Conservation (phyloP, 202 grass and related monocot species). For the Digitaria exilis region DNA sequence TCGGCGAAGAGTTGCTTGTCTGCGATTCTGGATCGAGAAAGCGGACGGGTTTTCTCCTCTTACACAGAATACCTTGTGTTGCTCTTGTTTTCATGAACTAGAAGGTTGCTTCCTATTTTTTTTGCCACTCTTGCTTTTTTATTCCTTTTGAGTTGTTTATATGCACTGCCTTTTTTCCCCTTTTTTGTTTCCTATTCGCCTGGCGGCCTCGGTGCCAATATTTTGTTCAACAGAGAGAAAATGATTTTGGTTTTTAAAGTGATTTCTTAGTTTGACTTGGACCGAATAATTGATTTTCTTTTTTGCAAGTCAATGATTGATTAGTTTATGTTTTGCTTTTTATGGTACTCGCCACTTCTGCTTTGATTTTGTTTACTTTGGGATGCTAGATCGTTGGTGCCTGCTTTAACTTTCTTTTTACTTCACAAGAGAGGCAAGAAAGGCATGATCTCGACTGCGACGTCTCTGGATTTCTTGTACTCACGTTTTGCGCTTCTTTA, state of each 20-base stretch:
- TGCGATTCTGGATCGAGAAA: background rate
- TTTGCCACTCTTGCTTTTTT: background rate
- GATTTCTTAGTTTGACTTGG: conserved; percentile 17
- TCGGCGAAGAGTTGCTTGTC: background rate
- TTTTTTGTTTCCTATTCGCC: background rate
- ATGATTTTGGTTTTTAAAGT: background rate
- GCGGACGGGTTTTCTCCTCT: background rate
- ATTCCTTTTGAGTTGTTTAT: background rate
- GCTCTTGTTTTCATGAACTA: background rate
- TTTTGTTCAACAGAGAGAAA: background rate
- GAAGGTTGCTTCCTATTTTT: background rate
- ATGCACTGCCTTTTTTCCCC: background rate
- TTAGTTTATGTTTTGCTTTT: conserved; percentile 23
- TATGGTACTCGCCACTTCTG: background rate
- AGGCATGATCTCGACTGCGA: conserved; percentile 39
- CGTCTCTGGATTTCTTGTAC: conserved; percentile 24
- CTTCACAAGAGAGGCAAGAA: conserved; percentile 19
- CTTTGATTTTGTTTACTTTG: conserved; percentile 27
- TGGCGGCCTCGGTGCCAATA: background rate
- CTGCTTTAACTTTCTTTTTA: conserved; percentile 15
- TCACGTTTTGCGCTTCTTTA: conserved; percentile 32
- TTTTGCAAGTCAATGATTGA: conserved; percentile 32
- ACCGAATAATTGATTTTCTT: conserved; percentile 39
- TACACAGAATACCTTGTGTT: background rate
- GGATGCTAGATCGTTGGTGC: no score